phyloP scores from a whole-genome alignment of 2,329 filamentous ascomycete genomes.

The Apiospora pterosperma region DNA sequence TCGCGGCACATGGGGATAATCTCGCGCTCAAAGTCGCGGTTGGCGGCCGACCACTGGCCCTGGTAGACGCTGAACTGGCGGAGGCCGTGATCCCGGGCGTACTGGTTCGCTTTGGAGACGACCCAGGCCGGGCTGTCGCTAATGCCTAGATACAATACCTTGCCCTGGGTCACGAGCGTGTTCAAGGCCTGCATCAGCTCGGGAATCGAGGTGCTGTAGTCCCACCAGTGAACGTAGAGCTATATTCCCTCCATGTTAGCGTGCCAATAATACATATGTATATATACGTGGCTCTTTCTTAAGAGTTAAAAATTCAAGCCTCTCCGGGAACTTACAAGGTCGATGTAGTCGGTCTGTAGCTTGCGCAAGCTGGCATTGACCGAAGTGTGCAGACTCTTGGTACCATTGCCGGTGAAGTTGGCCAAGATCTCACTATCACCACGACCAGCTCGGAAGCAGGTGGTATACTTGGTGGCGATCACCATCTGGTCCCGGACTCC shows the following conservation, averaged over 20 bases:
- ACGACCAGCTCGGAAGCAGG: constrained; percentile 47
- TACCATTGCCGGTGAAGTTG: constrained; percentile 56
- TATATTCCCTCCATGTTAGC: constrained; percentile 16
- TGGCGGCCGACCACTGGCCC: constrained; percentile 58
- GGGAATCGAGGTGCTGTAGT: constrained; percentile 60
- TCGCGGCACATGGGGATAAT: constrained; percentile 62
- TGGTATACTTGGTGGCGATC: constrained; percentile 67
- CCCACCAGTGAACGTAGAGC: constrained; percentile 66
- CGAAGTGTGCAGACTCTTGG: constrained; percentile 57
- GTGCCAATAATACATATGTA: neutral
- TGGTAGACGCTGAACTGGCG: constrained; percentile 69
- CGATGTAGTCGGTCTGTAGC: constrained; percentile 66
- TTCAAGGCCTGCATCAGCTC: constrained; percentile 70
- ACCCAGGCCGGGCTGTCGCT: constrained; percentile 69
- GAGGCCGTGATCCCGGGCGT: constrained; percentile 68
- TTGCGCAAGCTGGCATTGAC: constrained; percentile 55
- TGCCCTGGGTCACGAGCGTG: constrained; percentile 54
- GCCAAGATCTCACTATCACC: constrained; percentile 40
- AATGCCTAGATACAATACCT: constrained; percentile 66
- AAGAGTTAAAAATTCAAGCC: neutral
- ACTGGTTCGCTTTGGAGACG: constrained; percentile 62
- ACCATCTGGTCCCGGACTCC: constrained; percentile 67
- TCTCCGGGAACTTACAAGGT: constrained; percentile 42
- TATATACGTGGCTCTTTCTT: constrained; percentile 14
- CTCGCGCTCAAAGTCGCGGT: constrained; percentile 68